Conservation (phyloP, 768 basidiomycete genomes). For the Termitomyces sp. region DNA sequence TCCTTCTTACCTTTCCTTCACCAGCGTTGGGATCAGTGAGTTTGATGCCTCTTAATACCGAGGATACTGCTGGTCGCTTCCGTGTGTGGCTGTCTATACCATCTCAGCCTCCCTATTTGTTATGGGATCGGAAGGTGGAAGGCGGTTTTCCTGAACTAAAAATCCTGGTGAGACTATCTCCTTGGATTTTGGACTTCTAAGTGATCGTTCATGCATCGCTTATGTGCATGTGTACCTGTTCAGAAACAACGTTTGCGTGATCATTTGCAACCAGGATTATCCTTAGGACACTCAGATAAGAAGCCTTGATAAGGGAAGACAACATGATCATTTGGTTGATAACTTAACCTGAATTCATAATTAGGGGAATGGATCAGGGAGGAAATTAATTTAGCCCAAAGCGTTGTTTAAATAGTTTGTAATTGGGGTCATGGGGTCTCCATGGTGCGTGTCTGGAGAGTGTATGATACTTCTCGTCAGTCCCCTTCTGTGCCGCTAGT, state of each 20-base stretch:
- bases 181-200: background rate
- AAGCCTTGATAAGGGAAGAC: slow-evolving; percentile 18
- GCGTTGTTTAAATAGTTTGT: no score
- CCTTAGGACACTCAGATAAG: slow-evolving; percentile 86
- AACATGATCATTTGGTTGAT: background rate
- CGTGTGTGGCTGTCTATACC: slow-evolving; percentile 74
- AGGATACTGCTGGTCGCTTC: slow-evolving; percentile 87
- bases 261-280: slow-evolving; percentile 71
- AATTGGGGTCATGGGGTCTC: no score
- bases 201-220: background rate
- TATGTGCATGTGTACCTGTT: background rate
- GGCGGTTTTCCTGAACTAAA: slow-evolving; percentile 93
- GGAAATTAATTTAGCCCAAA: background rate
- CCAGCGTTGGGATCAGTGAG: slow-evolving; percentile 64
- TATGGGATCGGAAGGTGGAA: slow-evolving; percentile 91
- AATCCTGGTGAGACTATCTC: slow-evolving; percentile 43
- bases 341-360: background rate
- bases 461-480: no score
- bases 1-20: slow-evolving; percentile 86
- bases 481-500: no score
- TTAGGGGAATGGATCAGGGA: no score
- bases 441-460: no score
- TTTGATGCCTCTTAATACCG: slow-evolving; percentile 67
- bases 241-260: slow-evolving; percentile 91
- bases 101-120: slow-evolving; percentile 34